Evolutionary conservation across 2,329 filamentous ascomycete genomes (phyloP), one percentile per base, ranked within the genome.

Genomic region (Aspergillus pseudonomiae): DNA sequence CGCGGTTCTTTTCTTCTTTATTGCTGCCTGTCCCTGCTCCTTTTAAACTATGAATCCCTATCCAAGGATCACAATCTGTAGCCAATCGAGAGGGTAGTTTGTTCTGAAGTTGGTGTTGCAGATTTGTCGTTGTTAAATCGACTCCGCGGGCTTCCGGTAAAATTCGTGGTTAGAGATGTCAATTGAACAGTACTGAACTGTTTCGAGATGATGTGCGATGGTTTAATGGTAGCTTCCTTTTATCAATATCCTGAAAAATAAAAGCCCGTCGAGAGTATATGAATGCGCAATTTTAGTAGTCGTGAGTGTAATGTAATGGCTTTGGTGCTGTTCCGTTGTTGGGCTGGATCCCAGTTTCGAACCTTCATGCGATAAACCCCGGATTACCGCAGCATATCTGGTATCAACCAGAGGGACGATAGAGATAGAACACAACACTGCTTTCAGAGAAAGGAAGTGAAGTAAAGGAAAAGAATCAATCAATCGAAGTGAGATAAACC

Each of bases 71-170:
- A 10, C 11, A 34, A n/a, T 34, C 16, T 34, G 11, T 21, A 45
- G 39, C 21, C 24, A 59, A 50, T 32, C 24, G 41, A 10, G 39
- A 1, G 16, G 26, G 34, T 10, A 19, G 5, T 30, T 36, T n/a
- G 28, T n/a, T 28, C 39, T 19, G 53, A 26, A 14, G 39, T 52
- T 34, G 61, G 21, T 60, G 19, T 24, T 52, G 36, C 26, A 45
- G n/a, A 43, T 64, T 53, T 48, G 59, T 30, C n/a, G 45, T 55
- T 48, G 28, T 32, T 53, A 52, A 34, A 39, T 59, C 56, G 39
- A 64, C 63, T 66, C 65, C 68, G 66, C 65, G 61, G 57, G 28
- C 63, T 68, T 70, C 68, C 68, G 68, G 60, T 24, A 10, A 39
- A 48, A 24, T 32, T 34, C 32, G n/a, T 24, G n/a, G 30, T 43